A percentile compares a stretch with the other conserved stretches of the same genome.
Evolutionary conservation across 2,329 filamentous ascomycete genomes (phyloP).

Genomic region (Colletotrichum cuscutae): DNA sequence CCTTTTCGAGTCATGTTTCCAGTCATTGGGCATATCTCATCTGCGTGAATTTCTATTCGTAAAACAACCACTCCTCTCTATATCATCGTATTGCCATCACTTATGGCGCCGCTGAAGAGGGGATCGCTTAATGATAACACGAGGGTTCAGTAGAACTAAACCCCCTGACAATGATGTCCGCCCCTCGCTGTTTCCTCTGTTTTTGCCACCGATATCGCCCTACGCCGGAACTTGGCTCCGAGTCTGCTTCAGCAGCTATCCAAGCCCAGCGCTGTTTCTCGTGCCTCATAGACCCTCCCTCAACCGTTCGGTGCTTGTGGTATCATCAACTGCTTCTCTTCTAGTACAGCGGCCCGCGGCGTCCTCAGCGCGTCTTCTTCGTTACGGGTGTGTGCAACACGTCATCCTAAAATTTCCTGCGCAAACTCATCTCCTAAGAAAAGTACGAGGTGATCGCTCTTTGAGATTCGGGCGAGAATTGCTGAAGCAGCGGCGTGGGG

Average conservation of each 20-base stretch:
- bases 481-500: conserved; percentile 77
- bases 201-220: background rate
- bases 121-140: background rate
- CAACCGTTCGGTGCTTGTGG: conserved; percentile 17
- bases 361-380: background rate
- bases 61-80: conserved; percentile 21
- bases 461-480: conserved; percentile 83
- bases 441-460: conserved; percentile 83
- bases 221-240: conserved; percentile 7
- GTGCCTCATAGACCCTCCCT: background rate
- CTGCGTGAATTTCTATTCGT: conserved; percentile 27
- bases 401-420: background rate
- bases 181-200: background rate
- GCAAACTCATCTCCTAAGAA: conserved; percentile 56
- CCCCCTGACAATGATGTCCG: background rate
- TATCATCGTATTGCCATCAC: conserved; percentile 24
- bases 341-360: background rate
- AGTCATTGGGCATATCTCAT: background rate
- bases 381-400: background rate
- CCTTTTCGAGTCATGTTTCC: background rate
- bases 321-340: conserved; percentile 30
- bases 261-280: conserved; percentile 2
- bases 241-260: conserved; percentile 6
- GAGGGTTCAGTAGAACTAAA: background rate
- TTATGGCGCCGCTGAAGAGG: background rate